A percentile compares a stretch with the other conserved stretches of the same genome.
Conservation (phyloP, 768 basidiomycete genomes). For the Ramaria rubella region DNA sequence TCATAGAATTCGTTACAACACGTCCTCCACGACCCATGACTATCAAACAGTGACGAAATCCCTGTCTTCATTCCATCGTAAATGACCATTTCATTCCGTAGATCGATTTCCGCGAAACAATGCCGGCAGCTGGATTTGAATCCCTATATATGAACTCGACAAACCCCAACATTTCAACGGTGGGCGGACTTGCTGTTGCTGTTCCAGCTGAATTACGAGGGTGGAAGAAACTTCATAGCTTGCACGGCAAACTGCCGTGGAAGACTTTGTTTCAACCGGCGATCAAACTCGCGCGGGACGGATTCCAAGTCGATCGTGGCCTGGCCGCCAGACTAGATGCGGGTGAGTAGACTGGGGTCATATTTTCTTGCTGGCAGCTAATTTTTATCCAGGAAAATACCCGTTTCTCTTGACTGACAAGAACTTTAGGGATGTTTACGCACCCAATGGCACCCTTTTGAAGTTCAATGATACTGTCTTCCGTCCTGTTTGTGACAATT, state of each 20-base stretch:
- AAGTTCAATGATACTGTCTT: constrained; percentile 17
- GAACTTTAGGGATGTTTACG: constrained; percentile 23
- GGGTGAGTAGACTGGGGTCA: too few species aligned
- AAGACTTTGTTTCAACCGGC: constrained; percentile 36
- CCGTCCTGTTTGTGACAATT: constrained; percentile 11
- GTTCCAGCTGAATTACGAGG: constrained; percentile 47
- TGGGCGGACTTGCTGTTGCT: constrained; percentile 43
- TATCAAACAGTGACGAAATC: constrained; percentile 1
- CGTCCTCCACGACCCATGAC: constrained; percentile 1
- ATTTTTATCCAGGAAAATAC: not conserved
- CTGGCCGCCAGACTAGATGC: not conserved
- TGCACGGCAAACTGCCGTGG: constrained; percentile 43
- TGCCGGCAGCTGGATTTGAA: constrained; percentile 27
- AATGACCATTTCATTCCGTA: constrained; percentile 7
- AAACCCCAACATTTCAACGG: constrained; percentile 30
- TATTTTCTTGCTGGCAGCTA: not conserved
- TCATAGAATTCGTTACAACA: constrained; percentile 24
- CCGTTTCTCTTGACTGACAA: constrained; percentile 13
- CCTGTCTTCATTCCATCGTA: not conserved
- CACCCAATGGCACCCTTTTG: constrained; percentile 21
- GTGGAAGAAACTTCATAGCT: constrained; percentile 35
- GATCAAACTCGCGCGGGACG: constrained; percentile 31
- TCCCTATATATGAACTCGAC: constrained; percentile 31
- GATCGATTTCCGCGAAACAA: constrained; percentile 47
- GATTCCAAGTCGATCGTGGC: not conserved